phyloP scores from a whole-genome alignment of 1,284 basidiomycete species.

The Ceratobasidium theobromae region DNA sequence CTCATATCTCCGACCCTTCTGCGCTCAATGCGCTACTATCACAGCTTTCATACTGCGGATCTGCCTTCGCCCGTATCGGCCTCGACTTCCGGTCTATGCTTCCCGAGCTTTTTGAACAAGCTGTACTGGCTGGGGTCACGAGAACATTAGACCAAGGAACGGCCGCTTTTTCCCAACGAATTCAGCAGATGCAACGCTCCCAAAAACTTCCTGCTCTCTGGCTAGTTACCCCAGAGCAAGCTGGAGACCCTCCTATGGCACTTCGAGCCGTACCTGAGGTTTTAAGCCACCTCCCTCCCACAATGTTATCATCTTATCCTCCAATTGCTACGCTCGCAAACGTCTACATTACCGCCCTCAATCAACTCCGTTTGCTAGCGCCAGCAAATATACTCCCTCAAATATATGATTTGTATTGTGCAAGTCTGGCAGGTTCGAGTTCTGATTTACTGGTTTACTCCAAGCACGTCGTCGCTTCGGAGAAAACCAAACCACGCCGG shows the following conservation, averaged over 20 bases:
- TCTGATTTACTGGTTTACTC: conserved; percentile 52
- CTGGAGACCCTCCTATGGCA: conserved; percentile 22
- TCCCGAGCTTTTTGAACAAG: conserved; percentile 62
- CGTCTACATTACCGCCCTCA: conserved; percentile 70
- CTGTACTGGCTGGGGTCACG: conserved; percentile 53
- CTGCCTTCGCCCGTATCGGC: conserved; percentile 90
- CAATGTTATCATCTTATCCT: conserved; percentile 70
- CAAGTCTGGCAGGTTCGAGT: conserved; percentile 52
- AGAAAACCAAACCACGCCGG: conserved; percentile 28
- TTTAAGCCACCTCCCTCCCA: conserved; percentile 53
- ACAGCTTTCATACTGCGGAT: conserved; percentile 88
- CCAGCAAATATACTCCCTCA: conserved; percentile 57
- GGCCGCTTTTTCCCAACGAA: conserved; percentile 36
- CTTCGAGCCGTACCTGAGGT: background rate
- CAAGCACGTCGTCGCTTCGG: conserved; percentile 36
- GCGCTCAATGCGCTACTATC: conserved; percentile 82
- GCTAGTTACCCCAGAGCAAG: conserved; percentile 45
- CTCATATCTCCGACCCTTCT: conserved; percentile 54
- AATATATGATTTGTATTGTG: conserved; percentile 54
- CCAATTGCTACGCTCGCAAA: conserved; percentile 79
- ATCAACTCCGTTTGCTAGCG: conserved; percentile 79
- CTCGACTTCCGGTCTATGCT: conserved; percentile 76
- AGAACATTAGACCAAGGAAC: conserved; percentile 47
- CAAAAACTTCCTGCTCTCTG: conserved; percentile 47
- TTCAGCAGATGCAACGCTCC: conserved; percentile 10